Base-by-base conservation (phyloP, 1,284 basidiomycete species). In the Rhodotorula sp. region DNA sequence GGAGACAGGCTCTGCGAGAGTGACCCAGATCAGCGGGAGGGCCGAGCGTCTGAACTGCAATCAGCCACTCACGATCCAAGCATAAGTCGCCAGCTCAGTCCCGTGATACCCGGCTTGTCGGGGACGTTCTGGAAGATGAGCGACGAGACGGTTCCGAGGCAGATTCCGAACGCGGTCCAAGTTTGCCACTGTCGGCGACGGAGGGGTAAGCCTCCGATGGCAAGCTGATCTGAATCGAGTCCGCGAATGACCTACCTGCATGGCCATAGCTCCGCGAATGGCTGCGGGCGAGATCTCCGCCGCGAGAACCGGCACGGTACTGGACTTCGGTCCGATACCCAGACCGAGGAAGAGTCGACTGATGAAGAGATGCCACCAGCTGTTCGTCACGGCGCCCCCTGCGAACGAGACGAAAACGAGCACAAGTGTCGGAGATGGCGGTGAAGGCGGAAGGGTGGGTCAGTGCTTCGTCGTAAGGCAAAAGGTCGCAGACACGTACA, bases 331-430 rank as follows among this genome's bases (percentile, higher is more conserved):
- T 73, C 76, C 74, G 60, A 84, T 81, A 19, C 82, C 83, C 23
- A 83, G 64, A 69, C 80, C 84, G 70, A 81, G 79, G 54, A 82
- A 78, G 48, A 81, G 65, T 15, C 70, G 63, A 10, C 74, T 77
- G 55, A 81, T 77, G 61, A 85, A 80, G 28, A 85, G 81, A 54
- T 82, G 79, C 62, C 83, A 81, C 87, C 88, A 89, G 49, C 84
- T 85, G 70, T 87, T 84, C 0, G 85, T 83, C 63, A 55, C 26
- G n/a, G 54, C 54, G 54, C 26, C n/a, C 54, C 50, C 50, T 52
- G 21, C 3, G 50, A 21, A 12, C 10, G 38, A 12, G 10, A 43
- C 10, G 38, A 10, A 14, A 10, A 2, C 38, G 38, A 14, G 12
- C 8, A 43, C 38, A 43, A 14, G 38, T 8, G 38, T 43, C 38